Evolutionary conservation across 805 yeast species (phyloP), one percentile per base, ranked within the genome.

Genomic region (Hanseniaspora guilliermondii): DNA sequence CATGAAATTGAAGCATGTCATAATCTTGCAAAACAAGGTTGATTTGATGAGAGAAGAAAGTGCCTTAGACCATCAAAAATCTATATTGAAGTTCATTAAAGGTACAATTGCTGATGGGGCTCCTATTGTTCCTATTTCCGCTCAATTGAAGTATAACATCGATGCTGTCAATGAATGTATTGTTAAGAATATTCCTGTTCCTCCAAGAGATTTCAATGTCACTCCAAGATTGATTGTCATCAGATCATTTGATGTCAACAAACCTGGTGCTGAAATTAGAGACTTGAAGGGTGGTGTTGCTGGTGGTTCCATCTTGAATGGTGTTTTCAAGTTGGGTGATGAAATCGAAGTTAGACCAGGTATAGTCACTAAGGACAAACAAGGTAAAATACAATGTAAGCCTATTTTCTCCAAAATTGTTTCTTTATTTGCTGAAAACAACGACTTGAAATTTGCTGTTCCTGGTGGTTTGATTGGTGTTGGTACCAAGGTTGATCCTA

Each of bases 401-500:
- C 97, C 97, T 47, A 91, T 93, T 66, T 87, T 85, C 75, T 88
- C 97, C 55, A 83, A 87, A 65, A 87, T 93, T 66, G 93, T 87
- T 52, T 85, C 97, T 14, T 76, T 93, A 62, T 91, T 89, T 68
- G 97, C 99, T 57, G 99, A 93, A 73, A 89, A 93, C 73, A 94
- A 93, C 66, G 96, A 89, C 70, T 80, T 93, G 71, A 93, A 93
- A 70, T 93, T 91, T 65, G 99, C 99, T 56, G 98, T 93, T 64
- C 99, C 99, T 47, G 99, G 99, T 82, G 99, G 99, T 60, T 79
- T 93, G 68, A 94, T 93, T 65, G 99, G 99, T 80, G 97, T 93
- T 56, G 99, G 99, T 75, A 93, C 98, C 50, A 87, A 87, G 73
- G 95, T 93, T 61, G 99, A 93, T 72, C 99, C 99, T 56, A 93